Base-by-base conservation (phyloP, 352 stramenopile species). In the Globisporangium acanthophoron region DNA sequence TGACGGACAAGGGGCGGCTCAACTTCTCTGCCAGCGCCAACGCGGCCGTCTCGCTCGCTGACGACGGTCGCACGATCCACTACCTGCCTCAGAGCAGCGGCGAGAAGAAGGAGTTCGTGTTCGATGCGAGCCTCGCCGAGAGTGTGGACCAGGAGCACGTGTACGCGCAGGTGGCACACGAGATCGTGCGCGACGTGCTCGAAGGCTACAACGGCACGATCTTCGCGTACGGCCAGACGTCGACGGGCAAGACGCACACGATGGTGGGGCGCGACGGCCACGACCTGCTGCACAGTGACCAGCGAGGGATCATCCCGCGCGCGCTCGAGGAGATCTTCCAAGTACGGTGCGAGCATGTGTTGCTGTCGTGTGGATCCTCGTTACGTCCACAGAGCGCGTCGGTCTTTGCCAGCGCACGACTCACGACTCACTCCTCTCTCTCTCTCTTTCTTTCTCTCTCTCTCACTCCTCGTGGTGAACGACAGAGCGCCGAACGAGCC, bases 171-270 rank as follows among this genome's bases (percentile, higher is more conserved):
- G 78, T 76, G 9, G 78, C 78, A n/a, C 63, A 61, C 12, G 69
- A 78, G 31, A 70, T 91, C 39, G 71, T 91, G 6, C 65, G 78
- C 40, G 76, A 86, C 45, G 78, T 87, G 18, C 70, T 90, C 50
- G 68, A 80, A 11, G 82, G 80, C 20, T 92, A 87, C 74, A 92
- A 92, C 58, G 80, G 78, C 48, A 92, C 80, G 40, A 88, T 92
- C 48, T 90, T 90, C 52, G 78, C 82, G 33, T 90, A 88, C 63
- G 80, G 79, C 2, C 81, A 91, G 59, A 90, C 76, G 0, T 65
- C 73, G 31, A 85, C 71, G 15, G 80, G 76, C 52, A 89, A 91
- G 65, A 88, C 78, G 1, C 69, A 89, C 58, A 89, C 76, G 8
- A 89, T 91, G 78, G 63, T 89, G 15, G 80, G 76, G 1, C 64